Evolutionary conservation across 257 asterid genomes (phyloP), one percentile per base, ranked within the genome.

Genomic region (Ilex asprella): DNA sequence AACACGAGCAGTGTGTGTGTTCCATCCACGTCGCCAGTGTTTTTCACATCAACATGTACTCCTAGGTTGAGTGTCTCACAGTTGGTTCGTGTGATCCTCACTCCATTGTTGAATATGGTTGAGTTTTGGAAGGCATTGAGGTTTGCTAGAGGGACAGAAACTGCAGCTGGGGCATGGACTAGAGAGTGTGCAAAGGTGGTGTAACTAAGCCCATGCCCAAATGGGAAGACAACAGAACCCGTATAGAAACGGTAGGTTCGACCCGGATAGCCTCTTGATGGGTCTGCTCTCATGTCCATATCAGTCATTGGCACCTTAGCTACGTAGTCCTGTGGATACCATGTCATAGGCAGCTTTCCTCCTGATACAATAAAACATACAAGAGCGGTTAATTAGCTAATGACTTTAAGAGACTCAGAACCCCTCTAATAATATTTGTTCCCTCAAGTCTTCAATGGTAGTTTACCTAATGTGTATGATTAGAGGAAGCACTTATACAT

Each of bases 301-400:
- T 76, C 75, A 16, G 94, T 76, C 96, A 91, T 91, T 13, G 94
- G 86, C 55, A 84, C 73, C 68, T 81, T 87, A 0, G 72, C 63
- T 59, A 88, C 59, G 49, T 84, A 88, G 39, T 69, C 75, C 79
- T 88, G 89, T 55, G 96, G 96, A 55, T 91, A 91, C 97, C 97
- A 91, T 64, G 97, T 88, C 87, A 80, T 85, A 0, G 99, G 97
- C 64, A 92, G 81, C 63, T 75, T 92, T 1, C 93, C 99, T 10
- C 95, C 98, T 91, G 35, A 21, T 16, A 29, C 27, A 5, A 43
- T 12, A 39, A 59, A 27, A n/a, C 27, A 63, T 7, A 6, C 11
- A 51, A 9, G 10, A 60, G 14, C 16, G 30, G 32, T 35, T 35
- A 35, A 35, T 35, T 35, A 35, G 8, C 8, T 35, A 35, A 8